phyloP scores from a whole-genome alignment of 2,329 filamentous ascomycete species.

The Trichoderma hamatum region DNA sequence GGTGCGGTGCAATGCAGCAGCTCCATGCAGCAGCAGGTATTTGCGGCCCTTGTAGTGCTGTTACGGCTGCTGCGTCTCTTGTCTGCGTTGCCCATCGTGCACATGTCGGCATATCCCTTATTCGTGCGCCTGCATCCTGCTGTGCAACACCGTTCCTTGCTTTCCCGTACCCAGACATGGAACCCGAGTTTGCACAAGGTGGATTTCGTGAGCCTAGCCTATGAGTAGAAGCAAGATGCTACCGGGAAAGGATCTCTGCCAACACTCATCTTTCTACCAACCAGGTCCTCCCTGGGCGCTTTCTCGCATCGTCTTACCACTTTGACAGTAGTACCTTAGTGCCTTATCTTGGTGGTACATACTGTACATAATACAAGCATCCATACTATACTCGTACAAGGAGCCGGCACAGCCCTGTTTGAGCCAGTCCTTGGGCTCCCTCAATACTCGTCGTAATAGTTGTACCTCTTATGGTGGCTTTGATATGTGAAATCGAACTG shows the following conservation, averaged over 20 bases:
- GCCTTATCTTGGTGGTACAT: background rate
- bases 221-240: background rate
- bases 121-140: background rate
- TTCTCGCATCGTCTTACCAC: background rate
- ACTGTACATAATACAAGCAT: background rate
- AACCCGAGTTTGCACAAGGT: background rate
- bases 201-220: background rate
- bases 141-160: constrained; percentile 9
- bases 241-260: background rate
- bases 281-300: background rate
- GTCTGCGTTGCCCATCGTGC: background rate
- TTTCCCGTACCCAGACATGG: background rate
- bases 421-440: background rate
- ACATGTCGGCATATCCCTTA: background rate
- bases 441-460: background rate
- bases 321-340: background rate
- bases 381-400: background rate
- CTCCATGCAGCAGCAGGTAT: background rate
- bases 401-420: background rate
- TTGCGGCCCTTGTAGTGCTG: background rate
- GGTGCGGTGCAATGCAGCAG: constrained; percentile 10
- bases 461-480: background rate
- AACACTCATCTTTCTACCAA: too few species aligned
- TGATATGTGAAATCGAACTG: background rate
- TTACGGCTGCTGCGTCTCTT: background rate